Conservation (phyloP, 1,284 basidiomycete genomes). For the Chalciporus sp. region DNA sequence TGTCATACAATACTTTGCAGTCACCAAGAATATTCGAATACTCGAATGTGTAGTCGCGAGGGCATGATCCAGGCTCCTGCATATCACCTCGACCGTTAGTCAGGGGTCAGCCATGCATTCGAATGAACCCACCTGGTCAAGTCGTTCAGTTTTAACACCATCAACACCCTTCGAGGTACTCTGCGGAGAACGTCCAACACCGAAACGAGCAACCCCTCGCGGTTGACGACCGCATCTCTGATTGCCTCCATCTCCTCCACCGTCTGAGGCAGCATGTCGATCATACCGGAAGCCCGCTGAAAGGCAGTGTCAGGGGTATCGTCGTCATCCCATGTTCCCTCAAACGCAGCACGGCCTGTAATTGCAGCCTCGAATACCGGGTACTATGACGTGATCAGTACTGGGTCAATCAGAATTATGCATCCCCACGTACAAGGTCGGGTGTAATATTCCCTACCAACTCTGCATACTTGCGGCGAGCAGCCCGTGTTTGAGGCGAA, state of each 20-base stretch:
- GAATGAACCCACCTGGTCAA: conserved; percentile 62
- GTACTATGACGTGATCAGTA: conserved; percentile 50
- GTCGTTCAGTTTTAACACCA: conserved; percentile 88
- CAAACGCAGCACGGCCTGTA: conserved; percentile 68
- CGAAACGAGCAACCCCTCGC: conserved; percentile 79
- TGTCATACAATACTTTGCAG: conserved; percentile 86
- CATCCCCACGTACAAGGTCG: conserved; percentile 63
- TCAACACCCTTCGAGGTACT: conserved; percentile 83
- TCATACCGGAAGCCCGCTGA: conserved; percentile 69
- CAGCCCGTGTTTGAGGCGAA: conserved; percentile 61
- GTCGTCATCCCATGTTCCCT: conserved; percentile 55
- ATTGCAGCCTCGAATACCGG: conserved; percentile 85
- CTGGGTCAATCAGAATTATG: not conserved
- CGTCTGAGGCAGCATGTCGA: conserved; percentile 70
- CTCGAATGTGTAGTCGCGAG: conserved; percentile 76
- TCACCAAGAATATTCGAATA: conserved; percentile 88
- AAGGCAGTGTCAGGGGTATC: conserved; percentile 39
- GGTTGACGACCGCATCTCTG: conserved; percentile 75
- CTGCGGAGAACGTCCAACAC: conserved; percentile 85
- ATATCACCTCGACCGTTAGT: not conserved
- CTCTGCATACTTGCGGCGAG: conserved; percentile 83
- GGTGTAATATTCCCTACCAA: conserved; percentile 89
- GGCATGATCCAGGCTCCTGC: conserved; percentile 70
- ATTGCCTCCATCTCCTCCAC: conserved; percentile 79
- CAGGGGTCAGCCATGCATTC: not conserved